A percentile compares a stretch with the other conserved stretches of the same genome.
phyloP scores from a whole-genome alignment of 2,329 filamentous ascomycete genomes.

The Exutisphaerella laricina region DNA sequence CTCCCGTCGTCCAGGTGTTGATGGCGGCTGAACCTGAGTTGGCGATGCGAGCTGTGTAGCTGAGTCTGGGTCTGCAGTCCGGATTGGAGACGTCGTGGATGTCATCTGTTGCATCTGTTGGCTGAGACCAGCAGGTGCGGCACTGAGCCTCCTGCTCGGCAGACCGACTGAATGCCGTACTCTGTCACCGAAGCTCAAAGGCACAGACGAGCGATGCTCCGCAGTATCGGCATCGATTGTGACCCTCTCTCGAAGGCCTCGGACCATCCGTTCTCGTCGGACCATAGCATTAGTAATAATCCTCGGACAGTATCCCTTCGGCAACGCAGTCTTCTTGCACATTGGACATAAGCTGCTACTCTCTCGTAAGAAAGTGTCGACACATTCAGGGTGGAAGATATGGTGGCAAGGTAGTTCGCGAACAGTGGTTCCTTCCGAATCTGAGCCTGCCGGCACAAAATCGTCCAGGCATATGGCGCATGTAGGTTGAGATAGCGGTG shows the following conservation, averaged over 20 bases:
- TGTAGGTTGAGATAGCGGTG: constrained; percentile 62
- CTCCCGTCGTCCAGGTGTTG: constrained; percentile 34
- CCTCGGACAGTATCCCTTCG: constrained; percentile 52
- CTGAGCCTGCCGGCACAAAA: constrained; percentile 48
- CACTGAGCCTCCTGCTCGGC: constrained; percentile 8
- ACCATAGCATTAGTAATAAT: constrained; percentile 82
- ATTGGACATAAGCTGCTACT: constrained; percentile 84
- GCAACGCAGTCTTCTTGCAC: constrained; percentile 80
- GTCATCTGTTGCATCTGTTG: constrained; percentile 21
- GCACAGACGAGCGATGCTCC: constrained; percentile 6
- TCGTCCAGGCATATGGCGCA: constrained; percentile 89
- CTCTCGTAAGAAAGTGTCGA: constrained; percentile 73
- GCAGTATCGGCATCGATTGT: constrained; percentile 11
- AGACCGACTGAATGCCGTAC: constrained; percentile 10
- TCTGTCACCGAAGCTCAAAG: background rate
- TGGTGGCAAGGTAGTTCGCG: constrained; percentile 85
- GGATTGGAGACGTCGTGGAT: constrained; percentile 1
- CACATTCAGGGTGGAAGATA: constrained; percentile 88
- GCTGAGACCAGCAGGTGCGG: constrained; percentile 8
- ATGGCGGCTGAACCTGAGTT: constrained; percentile 13
- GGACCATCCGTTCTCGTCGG: constrained; percentile 66
- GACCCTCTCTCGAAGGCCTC: constrained; percentile 52
- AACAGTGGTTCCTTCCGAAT: constrained; percentile 51
- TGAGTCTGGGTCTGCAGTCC: constrained; percentile 1
- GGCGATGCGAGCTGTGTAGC: background rate